These are phyloP conservation scores for Macrolepiota fuliginosa DNA, from an alignment of 768 basidiomycete genomes.

Conservation along the genomic window DNA sequence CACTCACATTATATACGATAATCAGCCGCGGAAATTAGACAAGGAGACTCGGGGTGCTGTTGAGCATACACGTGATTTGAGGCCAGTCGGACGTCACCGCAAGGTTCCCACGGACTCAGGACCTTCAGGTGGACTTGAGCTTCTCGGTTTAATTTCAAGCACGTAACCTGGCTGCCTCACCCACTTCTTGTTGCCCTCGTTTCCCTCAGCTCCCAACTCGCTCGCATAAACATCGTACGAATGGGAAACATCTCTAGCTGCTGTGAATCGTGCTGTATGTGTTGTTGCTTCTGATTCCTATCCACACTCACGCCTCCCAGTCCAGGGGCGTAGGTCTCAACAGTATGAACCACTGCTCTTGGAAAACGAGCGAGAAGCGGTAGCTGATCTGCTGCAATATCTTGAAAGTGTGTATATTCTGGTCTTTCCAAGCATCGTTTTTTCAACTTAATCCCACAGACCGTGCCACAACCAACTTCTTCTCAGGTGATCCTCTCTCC, in stretches of 20 bases:
- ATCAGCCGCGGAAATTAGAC: neutral
- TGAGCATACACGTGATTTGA: conserved; percentile 7
- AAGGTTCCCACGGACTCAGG: conserved; percentile 13
- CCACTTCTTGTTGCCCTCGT: conserved; percentile 8
- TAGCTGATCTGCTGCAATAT: conserved; percentile 95
- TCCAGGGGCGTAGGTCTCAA: conserved; percentile 80
- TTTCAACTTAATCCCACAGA: conserved; percentile 46
- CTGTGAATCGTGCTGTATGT: conserved; percentile 82
- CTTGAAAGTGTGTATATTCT: conserved; percentile 78
- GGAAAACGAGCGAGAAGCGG: conserved; percentile 96
- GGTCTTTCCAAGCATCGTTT: neutral
- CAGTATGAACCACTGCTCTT: conserved; percentile 83
- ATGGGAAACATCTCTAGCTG: conserved; percentile 83
- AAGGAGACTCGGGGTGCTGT: neutral
- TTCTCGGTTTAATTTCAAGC: conserved; percentile 17
- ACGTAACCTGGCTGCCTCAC: conserved; percentile 5
- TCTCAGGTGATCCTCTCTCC: conserved; percentile 86
- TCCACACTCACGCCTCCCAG: conserved; percentile 37
- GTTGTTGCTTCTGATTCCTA: conserved; percentile 10
- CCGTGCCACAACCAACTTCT: conserved; percentile 98
- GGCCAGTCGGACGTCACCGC: conserved; percentile 9
- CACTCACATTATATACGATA: too few relatives aligned
- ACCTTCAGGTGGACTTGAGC: conserved; percentile 9
- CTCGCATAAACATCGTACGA: conserved; percentile 9
- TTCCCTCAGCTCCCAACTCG: conserved; percentile 5